Conservation (phyloP, 2,329 filamentous ascomycete genomes). For the Corinectria fuckeliana region DNA sequence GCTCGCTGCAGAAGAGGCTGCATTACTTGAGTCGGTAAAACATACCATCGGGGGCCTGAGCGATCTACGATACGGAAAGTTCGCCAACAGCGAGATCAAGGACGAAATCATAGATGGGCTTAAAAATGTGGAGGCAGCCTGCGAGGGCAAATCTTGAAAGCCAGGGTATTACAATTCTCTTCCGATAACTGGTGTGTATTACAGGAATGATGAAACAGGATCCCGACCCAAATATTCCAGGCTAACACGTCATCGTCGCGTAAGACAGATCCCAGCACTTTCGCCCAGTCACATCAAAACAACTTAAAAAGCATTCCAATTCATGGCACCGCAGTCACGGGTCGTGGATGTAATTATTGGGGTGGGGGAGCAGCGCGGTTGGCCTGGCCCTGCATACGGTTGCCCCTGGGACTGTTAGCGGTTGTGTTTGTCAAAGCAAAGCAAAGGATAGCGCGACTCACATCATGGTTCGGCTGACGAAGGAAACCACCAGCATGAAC, state of each 20-base stretch:
- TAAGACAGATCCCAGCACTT: constrained; percentile 21
- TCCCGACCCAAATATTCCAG: constrained; percentile 18
- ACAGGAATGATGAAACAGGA: constrained; percentile 25
- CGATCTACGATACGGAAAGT: constrained; percentile 80
- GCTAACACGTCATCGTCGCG: constrained; percentile 23
- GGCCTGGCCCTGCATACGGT: constrained; percentile 41
- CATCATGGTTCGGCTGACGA: constrained; percentile 78
- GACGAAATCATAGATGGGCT: constrained; percentile 74
- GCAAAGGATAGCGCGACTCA: constrained; percentile 52
- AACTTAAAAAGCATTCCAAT: constrained; percentile 15
- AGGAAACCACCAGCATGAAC: constrained; percentile 78
- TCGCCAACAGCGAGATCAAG: constrained; percentile 68
- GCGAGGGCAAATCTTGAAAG: constrained; percentile 54
- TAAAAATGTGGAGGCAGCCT: constrained; percentile 61
- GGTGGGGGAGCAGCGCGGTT: constrained; percentile 23
- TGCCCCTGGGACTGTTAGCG: constrained; percentile 45
- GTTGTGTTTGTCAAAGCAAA: constrained; percentile 1
- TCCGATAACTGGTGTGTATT: constrained; percentile 21
- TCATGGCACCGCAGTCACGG: constrained; percentile 12
- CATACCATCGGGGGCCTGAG: constrained; percentile 76
- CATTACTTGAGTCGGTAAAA: constrained; percentile 65
- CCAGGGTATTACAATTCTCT: constrained; percentile 24
- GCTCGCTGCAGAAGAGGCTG: constrained; percentile 69
- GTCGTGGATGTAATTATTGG: constrained; percentile 24
- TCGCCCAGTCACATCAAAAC: constrained; percentile 18